Conservation (phyloP, 192 early-diverging fungal genomes). For the Entrophospora sp. region DNA sequence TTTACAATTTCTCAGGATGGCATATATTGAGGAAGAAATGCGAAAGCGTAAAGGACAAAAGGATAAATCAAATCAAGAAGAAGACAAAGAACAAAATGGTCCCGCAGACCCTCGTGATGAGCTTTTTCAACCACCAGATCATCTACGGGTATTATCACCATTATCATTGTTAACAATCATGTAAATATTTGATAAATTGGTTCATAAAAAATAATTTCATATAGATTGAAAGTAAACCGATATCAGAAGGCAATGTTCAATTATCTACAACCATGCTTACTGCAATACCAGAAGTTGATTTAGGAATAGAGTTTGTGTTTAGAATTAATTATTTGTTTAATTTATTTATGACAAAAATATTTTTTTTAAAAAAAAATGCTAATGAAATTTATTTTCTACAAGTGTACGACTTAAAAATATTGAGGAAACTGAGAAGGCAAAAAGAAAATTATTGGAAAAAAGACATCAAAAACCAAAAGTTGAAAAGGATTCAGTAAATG, state of each 20-base stretch:
- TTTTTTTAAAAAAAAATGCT: too few species aligned
- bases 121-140: constrained; percentile 58
- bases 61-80: constrained; percentile 23
- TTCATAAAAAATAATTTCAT: not conserved
- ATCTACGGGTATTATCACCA: constrained; percentile 35
- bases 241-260: constrained; percentile 79
- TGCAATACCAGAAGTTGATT: constrained; percentile 84
- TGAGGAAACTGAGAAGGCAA: constrained; percentile 71
- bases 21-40: constrained; percentile 76
- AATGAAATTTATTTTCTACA: not conserved
- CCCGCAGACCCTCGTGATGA: constrained; percentile 47
- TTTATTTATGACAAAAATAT: too few species aligned
- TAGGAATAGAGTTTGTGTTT: constrained; percentile 64
- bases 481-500: constrained; percentile 21
- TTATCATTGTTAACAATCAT: not conserved
- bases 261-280: constrained; percentile 82
- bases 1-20: constrained; percentile 45
- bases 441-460: constrained; percentile 47
- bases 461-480: constrained; percentile 23
- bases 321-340: too few species aligned
- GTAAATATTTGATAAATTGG: not conserved
- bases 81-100: constrained; percentile 10
- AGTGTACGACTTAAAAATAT: constrained; percentile 62
- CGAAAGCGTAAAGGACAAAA: constrained; percentile 41
- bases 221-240: constrained; percentile 52